Base-by-base conservation (phyloP, 345 rosid species). In the Camelina neglecta region DNA sequence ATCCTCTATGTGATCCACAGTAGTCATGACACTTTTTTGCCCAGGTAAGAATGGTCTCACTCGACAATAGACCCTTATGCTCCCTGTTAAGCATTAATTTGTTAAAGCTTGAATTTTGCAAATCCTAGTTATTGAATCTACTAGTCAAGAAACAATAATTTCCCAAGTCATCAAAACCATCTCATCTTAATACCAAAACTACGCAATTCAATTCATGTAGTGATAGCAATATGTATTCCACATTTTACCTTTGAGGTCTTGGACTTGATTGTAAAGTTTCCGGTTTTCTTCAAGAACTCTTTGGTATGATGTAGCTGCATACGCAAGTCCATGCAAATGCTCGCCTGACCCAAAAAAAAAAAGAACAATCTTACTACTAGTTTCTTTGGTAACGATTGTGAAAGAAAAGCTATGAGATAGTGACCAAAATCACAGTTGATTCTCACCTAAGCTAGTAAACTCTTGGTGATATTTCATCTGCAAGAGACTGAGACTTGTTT, bases 221-320 rank as follows among this genome's bases (percentile, higher is more conserved):
- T 48, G 24, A 39, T 56, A 63, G 63, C 55, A 5, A 54, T 4
- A 33, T 55, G 36, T 3, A 41, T 26, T 39, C 12, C 12, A 11
- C 11, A 57, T 2, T 35, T 41, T 72, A 94, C 97, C 99, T 84
- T 92, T 95, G 63, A 95, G 86, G 85, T 95, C 97, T 77, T 95
- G 99, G 75, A 95, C 91, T 80, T 90, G 93, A 84, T 92, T 95
- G 83, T 92, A 95, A 73, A 95, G 84, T 86, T 87, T 92, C 26
- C 97, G 87, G 79, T 95, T 92, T 83, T 95, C 99, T 69, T 90
- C 93, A 21, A 92, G 88, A 83, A 95, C 93, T 80, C 82, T 87
- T 79, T 85, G 91, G 84, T 90, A 92, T 79, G 97, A 89, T 18
- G 89, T 76, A 75, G 99, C 89, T 75, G 93, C 97, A 76, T 70